Evolutionary conservation across 2,329 filamentous ascomycete genomes (phyloP), one percentile per base, ranked within the genome.

Genomic region (Massarina eburnea): DNA sequence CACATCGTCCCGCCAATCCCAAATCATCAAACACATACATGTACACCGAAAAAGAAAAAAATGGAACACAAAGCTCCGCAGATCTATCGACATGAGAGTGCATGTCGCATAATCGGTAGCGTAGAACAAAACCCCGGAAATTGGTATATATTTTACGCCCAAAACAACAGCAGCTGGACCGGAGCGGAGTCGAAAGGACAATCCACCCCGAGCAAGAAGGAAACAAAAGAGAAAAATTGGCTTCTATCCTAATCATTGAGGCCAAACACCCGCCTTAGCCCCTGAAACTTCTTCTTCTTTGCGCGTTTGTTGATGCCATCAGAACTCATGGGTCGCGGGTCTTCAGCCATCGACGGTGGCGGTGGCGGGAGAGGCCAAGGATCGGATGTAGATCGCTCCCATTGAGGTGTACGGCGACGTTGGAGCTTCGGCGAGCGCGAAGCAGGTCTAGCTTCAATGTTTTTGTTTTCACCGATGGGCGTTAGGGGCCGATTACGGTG

Each of bases 201-300:
- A n/a, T n/a, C n/a, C n/a, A n/a, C n/a, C n/a, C n/a, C n/a, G n/a
- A n/a, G n/a, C n/a, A n/a, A n/a, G n/a, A n/a, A n/a, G n/a, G n/a
- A n/a, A n/a, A n/a, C n/a, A n/a, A n/a, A n/a, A n/a, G n/a, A n/a
- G n/a, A n/a, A 59, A 12, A 59, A 53, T 39, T 59, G 46, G n/a
- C n/a, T n/a, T n/a, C n/a, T n/a, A n/a, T n/a, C n/a, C 41, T 72
- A 83, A 58, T 81, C 78, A 61, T 80, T 70, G 39, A 83, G 65
- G 39, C 77, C 74, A 69, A 89, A 86, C 66, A 86, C 85, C 65
- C 76, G 81, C 64, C 86, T 81, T 62, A 89, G 68, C 43, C 75
- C 72, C 33, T 78, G 77, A 67, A 89, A 89, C 69, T 85, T 87
- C 77, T 88, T 89, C 41, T 57, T 59, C 14, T 35, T 47, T 17